A percentile compares a stretch with the other conserved stretches of the same genome.
Conservation (phyloP, 2,329 filamentous ascomycete genomes). For the Fusarium oligoseptatum region DNA sequence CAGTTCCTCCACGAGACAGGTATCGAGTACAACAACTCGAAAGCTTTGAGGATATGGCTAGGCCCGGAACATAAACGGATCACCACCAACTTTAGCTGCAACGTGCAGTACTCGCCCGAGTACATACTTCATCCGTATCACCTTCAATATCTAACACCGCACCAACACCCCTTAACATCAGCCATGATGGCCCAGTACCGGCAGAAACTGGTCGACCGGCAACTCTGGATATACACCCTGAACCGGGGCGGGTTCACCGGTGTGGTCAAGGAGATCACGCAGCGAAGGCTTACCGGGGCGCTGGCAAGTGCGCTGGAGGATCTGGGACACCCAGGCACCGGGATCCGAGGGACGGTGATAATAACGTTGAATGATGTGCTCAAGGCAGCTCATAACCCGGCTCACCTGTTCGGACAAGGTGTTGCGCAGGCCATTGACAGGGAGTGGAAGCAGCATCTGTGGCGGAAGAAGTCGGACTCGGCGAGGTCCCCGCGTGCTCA, state of each 20-base stretch:
- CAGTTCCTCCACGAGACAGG: constrained; percentile 46
- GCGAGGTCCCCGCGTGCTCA: background rate
- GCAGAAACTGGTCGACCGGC: constrained; percentile 42
- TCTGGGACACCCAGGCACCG: constrained; percentile 42
- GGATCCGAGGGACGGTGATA: constrained; percentile 37
- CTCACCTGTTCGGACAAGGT: constrained; percentile 40
- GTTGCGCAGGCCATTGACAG: constrained; percentile 37
- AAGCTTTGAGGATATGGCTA: constrained; percentile 20
- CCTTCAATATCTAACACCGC: constrained; percentile 49
- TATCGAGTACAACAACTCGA: constrained; percentile 44
- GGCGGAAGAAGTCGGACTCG: background rate
- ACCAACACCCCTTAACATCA: constrained; percentile 50
- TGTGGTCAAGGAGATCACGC: constrained; percentile 46
- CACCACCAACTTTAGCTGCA: constrained; percentile 37
- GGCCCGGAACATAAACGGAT: constrained; percentile 25
- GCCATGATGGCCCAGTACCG: constrained; percentile 46
- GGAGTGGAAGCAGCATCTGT: constrained; percentile 29
- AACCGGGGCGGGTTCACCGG: constrained; percentile 16
- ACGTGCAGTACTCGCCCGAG: constrained; percentile 43
- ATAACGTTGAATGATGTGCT: constrained; percentile 24
- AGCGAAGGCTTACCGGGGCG: constrained; percentile 44
- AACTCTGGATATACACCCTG: constrained; percentile 52
- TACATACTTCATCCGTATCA: constrained; percentile 53
- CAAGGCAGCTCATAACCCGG: constrained; percentile 38
- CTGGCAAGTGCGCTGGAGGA: constrained; percentile 47